Percentiles rank a stretch among this genome's conserved stretches.
Conservation (phyloP, 2,329 filamentous ascomycete genomes). For the Blumeria hordei region DNA sequence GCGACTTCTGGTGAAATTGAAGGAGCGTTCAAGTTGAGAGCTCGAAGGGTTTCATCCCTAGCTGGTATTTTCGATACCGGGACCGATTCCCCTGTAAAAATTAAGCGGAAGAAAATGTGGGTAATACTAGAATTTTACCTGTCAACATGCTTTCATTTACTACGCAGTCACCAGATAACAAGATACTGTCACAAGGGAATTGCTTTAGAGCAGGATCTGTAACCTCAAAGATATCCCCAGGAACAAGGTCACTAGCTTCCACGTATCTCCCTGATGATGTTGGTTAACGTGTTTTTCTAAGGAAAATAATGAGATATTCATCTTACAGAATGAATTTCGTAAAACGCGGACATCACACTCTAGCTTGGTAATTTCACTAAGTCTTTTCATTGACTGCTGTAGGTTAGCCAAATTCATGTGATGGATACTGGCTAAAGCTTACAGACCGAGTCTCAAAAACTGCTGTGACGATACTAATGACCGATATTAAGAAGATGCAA, state of each 20-base stretch:
- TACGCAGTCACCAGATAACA: constrained; percentile 86
- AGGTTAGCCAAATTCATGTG: constrained; percentile 72
- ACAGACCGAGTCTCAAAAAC: constrained; percentile 71
- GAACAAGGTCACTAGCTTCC: constrained; percentile 67
- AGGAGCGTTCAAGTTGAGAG: constrained; percentile 55
- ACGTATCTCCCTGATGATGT: constrained; percentile 45
- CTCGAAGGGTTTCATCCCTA: constrained; percentile 51
- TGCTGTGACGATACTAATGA: constrained; percentile 74
- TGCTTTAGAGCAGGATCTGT: constrained; percentile 76
- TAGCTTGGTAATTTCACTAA: constrained; percentile 80
- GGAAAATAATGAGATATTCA: background rate
- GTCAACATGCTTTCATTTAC: constrained; percentile 99
- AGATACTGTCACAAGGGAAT: constrained; percentile 75
- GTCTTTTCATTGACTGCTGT: constrained; percentile 62
- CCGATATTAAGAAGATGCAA: constrained; percentile 85
- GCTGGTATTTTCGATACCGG: constrained; percentile 83
- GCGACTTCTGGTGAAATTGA: constrained; percentile 65
- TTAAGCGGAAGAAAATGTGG: constrained; percentile 2
- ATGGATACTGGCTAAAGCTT: constrained; percentile 35
- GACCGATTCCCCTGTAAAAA: constrained; percentile 57
- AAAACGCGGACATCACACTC: constrained; percentile 89
- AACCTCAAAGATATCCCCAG: constrained; percentile 89
- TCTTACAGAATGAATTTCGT: constrained; percentile 73
- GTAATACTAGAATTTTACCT: constrained; percentile 17
- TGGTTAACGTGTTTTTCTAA: background rate